phyloP scores from a whole-genome alignment of 257 asterid species.

The Nicotiana attenuata region DNA sequence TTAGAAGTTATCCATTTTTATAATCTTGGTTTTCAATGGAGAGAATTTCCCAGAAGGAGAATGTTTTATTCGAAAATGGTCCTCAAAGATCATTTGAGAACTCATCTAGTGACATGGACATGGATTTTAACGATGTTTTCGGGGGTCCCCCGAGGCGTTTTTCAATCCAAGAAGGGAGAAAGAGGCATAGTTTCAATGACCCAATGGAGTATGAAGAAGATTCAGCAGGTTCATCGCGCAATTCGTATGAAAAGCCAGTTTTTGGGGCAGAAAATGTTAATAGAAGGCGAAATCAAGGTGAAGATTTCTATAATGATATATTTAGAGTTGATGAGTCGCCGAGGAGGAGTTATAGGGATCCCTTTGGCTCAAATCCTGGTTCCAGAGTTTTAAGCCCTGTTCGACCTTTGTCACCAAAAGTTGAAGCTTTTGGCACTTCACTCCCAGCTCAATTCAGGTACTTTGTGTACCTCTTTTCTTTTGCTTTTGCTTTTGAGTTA shows the following conservation, averaged over 20 bases:
- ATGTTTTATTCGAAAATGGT: slow-evolving; percentile 26
- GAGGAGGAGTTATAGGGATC: slow-evolving; percentile 34
- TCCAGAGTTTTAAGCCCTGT: slow-evolving; percentile 58
- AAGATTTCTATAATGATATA: slow-evolving; percentile 71
- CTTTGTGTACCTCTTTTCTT: neutral
- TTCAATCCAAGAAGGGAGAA: slow-evolving; percentile 55
- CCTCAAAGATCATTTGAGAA: slow-evolving; percentile 15
- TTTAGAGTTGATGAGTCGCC: slow-evolving; percentile 59
- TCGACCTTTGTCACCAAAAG: slow-evolving; percentile 37
- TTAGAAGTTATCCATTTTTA: neutral
- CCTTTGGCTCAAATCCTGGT: slow-evolving; percentile 39
- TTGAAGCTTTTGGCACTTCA: slow-evolving; percentile 45
- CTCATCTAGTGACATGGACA: slow-evolving; percentile 27
- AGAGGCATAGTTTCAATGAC: slow-evolving; percentile 49
- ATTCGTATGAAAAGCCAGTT: slow-evolving; percentile 52
- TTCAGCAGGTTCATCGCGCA: neutral
- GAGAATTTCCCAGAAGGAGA: slow-evolving; percentile 37
- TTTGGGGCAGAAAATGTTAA: slow-evolving; percentile 49
- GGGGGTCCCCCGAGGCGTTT: slow-evolving; percentile 92
- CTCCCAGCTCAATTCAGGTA: slow-evolving; percentile 65
- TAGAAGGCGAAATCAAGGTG: slow-evolving; percentile 38
- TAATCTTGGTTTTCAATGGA: slow-evolving; percentile 34
- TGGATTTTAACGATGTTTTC: slow-evolving; percentile 77
- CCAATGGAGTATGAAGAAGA: slow-evolving; percentile 38
- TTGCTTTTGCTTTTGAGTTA: neutral